A percentile compares a stretch with the other conserved stretches of the same genome.
Conservation (phyloP, 2,329 filamentous ascomycete genomes). For the Paecilomyces formosus region DNA sequence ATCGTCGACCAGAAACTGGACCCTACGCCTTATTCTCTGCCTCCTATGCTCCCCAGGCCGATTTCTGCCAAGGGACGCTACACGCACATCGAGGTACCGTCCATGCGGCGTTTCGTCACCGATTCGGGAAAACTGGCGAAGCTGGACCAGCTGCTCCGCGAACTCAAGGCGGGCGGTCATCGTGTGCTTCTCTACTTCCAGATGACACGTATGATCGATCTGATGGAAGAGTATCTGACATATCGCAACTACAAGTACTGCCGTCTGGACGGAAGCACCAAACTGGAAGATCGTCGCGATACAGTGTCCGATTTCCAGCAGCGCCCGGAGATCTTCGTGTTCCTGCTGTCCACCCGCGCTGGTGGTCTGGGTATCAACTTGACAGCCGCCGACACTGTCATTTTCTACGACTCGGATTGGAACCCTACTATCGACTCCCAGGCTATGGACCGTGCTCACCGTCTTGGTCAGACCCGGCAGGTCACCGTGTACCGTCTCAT, state of each 20-base stretch:
- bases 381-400: constrained; percentile 93
- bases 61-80: constrained; percentile 76
- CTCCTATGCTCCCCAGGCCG: constrained; percentile 70
- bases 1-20: constrained; percentile 69
- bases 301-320: constrained; percentile 97
- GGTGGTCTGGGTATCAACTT: constrained; percentile 98
- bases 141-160: constrained; percentile 76
- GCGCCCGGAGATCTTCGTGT: constrained; percentile 90
- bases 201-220: constrained; percentile 99
- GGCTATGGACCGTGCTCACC: constrained; percentile 97
- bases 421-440: constrained; percentile 98
- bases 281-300: constrained; percentile 91
- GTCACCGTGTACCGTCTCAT: constrained; percentile 97
- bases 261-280: constrained; percentile 91
- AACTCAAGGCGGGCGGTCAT: constrained; percentile 86
- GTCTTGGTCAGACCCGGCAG: constrained; percentile 89
- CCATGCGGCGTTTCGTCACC: constrained; percentile 95
- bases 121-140: constrained; percentile 94
- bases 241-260: constrained; percentile 99
- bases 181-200: constrained; percentile 98
- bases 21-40: constrained; percentile 43
- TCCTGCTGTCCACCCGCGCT: constrained; percentile 89
- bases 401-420: constrained; percentile 99
- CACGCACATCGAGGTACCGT: constrained; percentile 86
- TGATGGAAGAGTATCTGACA: constrained; percentile 98